Evolutionary conservation across 176 grass and related monocot species (phyloP), one percentile per base, ranked within the genome.

Genomic region (Phoenix roebelenii): DNA sequence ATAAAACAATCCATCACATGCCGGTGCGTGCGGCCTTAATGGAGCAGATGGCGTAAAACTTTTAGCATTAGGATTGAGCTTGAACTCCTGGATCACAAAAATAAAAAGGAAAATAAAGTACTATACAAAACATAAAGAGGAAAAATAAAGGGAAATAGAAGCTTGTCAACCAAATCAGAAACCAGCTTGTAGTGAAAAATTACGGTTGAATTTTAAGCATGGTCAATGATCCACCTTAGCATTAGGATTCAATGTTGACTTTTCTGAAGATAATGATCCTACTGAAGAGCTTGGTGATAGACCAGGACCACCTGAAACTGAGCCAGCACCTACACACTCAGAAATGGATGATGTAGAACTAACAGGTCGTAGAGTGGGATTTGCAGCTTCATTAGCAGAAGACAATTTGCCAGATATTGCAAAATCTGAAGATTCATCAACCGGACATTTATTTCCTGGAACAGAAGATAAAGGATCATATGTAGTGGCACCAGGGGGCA

Each of bases 51-150:
- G 84, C 62, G 71, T 87, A 63, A 87, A 87, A 71, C 74, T 82
- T 57, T 82, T 87, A 24, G 84, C 84, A 75, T 87, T 82, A 29
- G 84, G 84, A 50, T 87, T 87, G 53, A 82, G 63, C 75, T 75
- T 87, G 75, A 87, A 87, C 81, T 87, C 84, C 84, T 87, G 84
- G 30, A 71, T 26, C 16, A 71, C 20, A 67, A 63, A 57, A 44
- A 14, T 6, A 44, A 44, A 44, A 44, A 14, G 35, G 35, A 44
- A 44, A 12, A 44, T 44, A 12, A 57, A 25, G 49, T 15, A 18
- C 10, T 7, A 72, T 63, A 30, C 3, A 1, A 23, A 57, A 22
- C 15, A 67, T n/a, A 53, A 62, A 51, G 15, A 57, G 54, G 24
- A 61, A 25, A 23, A 65, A 25, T 65, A 51, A 51, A 16, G 3